Base-by-base conservation (phyloP, 768 basidiomycete species). In the Tulasnella sp. region DNA sequence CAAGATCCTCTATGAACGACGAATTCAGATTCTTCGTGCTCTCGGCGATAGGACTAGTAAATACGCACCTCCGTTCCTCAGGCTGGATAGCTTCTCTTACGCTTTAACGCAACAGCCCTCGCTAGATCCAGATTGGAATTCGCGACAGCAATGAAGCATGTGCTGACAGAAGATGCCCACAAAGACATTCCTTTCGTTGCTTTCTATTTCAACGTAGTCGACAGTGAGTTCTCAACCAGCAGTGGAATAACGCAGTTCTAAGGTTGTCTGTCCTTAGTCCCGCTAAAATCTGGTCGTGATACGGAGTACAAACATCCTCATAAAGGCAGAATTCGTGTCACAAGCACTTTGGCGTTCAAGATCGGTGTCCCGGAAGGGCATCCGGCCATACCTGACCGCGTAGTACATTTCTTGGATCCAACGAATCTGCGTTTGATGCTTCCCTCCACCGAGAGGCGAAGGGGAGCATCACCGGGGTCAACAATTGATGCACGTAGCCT, bases 1-100 rank as follows among this genome's bases (percentile, higher is more conserved):
- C 38, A 80, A 80, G 72, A 79, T 81, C 22, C 64, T 81, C 9
- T 79, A 81, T 37, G 80, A 78, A 39, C 78, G 80, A 6, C 69
- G 80, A 36, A 37, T 81, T 39, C 68, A 77, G 19, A 74, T 76
- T 8, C 75, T 81, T n/a, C 78, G 80, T 8, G 45, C 71, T 40
- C 38, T 81, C 15, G 78, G 79, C 34, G 78, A 79, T 38, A 76
- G 70, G 52, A 71, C 69, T 39, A 67, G 75, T 76, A 37, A 4
- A 31, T 73, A 52, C 9, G 31, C 29, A 4, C 11, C 2, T n/a
- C 14, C 4, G n/a, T 40, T 36, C 29, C 34, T n/a, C 1, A n/a
- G 1, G n/a, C 42, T 22, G 1, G 29, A 22, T 17, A 4, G 17
- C 29, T 29, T 5, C 8, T 68, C 17, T 39, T 39, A 39, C 38